phyloP scores from a whole-genome alignment of 192 early-diverging fungal genomes.

The Coemansia aciculifera region DNA sequence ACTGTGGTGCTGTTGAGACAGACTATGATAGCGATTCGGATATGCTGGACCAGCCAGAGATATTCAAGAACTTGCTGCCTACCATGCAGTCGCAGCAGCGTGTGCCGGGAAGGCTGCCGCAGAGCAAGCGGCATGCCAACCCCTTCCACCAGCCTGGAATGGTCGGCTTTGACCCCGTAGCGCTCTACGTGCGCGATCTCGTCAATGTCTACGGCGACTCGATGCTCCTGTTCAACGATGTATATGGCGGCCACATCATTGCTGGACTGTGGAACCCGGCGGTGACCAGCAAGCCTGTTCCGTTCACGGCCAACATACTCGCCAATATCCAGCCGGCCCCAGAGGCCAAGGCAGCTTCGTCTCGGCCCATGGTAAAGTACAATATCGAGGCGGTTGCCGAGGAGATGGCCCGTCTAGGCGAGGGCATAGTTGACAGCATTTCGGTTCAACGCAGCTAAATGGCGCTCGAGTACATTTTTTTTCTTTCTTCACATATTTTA shows the following conservation, averaged over 20 bases:
- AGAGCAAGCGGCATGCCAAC: slow-evolving; percentile 27
- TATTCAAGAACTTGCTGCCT: slow-evolving; percentile 73
- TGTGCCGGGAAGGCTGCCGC: not conserved
- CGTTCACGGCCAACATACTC: slow-evolving; percentile 16
- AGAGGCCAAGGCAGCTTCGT: not conserved
- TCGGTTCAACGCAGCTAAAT: slow-evolving; percentile 17
- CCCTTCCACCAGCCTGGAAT: slow-evolving; percentile 62
- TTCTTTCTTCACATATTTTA: not conserved
- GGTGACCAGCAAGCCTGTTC: not conserved
- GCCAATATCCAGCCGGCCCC: slow-evolving; percentile 21
- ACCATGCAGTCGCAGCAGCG: slow-evolving; percentile 7
- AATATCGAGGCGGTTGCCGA: slow-evolving; percentile 28
- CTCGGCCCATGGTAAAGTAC: slow-evolving; percentile 11
- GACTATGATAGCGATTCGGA: not conserved
- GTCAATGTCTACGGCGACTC: slow-evolving; percentile 37
- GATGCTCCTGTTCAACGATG: slow-evolving; percentile 42
- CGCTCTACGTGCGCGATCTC: slow-evolving; percentile 69
- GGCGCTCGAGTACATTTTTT: not conserved
- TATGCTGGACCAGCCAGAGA: slow-evolving; percentile 43
- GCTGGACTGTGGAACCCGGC: slow-evolving; percentile 50
- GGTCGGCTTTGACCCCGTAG: slow-evolving; percentile 76
- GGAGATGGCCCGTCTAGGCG: slow-evolving; percentile 44
- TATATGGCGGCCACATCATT: slow-evolving; percentile 42
- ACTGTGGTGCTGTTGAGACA: not conserved
- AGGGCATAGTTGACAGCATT: slow-evolving; percentile 38